Conservation (phyloP, 1,139 yeast genomes). For the Pichia cactophila region DNA sequence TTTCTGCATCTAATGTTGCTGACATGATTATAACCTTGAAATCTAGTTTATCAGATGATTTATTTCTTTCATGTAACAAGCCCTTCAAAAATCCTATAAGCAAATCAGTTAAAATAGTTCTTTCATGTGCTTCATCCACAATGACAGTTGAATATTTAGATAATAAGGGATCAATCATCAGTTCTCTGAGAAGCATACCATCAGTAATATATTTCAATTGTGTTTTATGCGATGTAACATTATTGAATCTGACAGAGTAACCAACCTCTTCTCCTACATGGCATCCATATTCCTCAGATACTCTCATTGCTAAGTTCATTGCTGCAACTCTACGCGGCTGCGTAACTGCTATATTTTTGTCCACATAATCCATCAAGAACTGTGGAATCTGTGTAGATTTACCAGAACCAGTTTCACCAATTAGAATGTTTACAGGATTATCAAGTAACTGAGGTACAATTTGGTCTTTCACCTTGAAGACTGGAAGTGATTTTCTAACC, state of each 20-base stretch:
- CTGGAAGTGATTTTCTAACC: slow-evolving; percentile 59
- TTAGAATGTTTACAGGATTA: slow-evolving; percentile 67
- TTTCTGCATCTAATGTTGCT: slow-evolving; percentile 92
- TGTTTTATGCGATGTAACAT: slow-evolving; percentile 46
- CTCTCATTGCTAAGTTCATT: slow-evolving; percentile 86
- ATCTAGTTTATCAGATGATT: slow-evolving; percentile 31
- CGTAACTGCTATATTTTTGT: slow-evolving; percentile 69
- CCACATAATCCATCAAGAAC: slow-evolving; percentile 50
- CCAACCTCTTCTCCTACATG: slow-evolving; percentile 80
- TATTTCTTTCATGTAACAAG: slow-evolving; percentile 41
- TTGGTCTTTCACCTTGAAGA: slow-evolving; percentile 61
- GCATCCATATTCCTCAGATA: slow-evolving; percentile 81
- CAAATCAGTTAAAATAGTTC: slow-evolving; percentile 87
- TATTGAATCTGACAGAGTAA: slow-evolving; percentile 83
- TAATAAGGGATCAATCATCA: slow-evolving; percentile 67
- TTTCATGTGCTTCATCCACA: slow-evolving; percentile 95
- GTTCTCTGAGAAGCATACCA: slow-evolving; percentile 92
- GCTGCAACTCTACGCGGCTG: slow-evolving; percentile 99
- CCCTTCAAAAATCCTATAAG: slow-evolving; percentile 81
- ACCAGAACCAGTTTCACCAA: slow-evolving; percentile 98
- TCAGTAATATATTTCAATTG: slow-evolving; percentile 83
- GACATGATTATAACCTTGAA: slow-evolving; percentile 74
- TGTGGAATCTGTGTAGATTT: slow-evolving; percentile 98
- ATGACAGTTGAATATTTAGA: slow-evolving; percentile 67
- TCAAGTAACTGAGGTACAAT: slow-evolving; percentile 47